phyloP scores from a whole-genome alignment of 306 rosid species.

The Morella rubra region DNA sequence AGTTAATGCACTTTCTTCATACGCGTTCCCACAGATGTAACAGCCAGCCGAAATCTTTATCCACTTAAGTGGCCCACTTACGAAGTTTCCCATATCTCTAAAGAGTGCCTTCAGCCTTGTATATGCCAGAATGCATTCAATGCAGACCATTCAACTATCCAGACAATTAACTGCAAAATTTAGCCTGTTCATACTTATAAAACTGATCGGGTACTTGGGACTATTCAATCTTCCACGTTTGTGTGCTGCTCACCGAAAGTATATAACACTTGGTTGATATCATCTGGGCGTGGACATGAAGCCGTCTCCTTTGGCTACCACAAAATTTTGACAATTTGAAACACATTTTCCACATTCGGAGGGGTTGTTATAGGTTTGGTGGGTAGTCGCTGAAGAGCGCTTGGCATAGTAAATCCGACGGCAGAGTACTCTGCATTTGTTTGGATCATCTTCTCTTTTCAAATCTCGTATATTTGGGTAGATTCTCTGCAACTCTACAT shows the following conservation, averaged over 20 bases:
- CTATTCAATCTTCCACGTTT: not conserved
- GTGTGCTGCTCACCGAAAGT: not conserved
- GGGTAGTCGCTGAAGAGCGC: not conserved
- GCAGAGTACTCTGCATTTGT: not conserved
- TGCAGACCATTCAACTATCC: not conserved
- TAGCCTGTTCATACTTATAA: not conserved
- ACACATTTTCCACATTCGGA: not conserved
- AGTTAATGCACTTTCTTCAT: slow-evolving; percentile 15
- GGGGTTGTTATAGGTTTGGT: not conserved
- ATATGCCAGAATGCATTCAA: not conserved
- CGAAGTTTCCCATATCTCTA: not conserved
- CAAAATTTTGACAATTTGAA: not conserved
- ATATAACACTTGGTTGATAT: not conserved
- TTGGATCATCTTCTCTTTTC: too few relatives aligned
- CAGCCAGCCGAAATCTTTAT: not conserved
- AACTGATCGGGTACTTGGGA: not conserved
- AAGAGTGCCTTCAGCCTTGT: not conserved
- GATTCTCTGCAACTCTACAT: not conserved
- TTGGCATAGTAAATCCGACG: not conserved
- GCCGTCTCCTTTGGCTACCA: not conserved
- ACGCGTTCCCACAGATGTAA: not conserved
- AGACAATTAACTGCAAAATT: not conserved
- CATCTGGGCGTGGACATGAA: not conserved
- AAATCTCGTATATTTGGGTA: too few relatives aligned
- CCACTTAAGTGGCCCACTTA: not conserved